Base-by-base conservation (phyloP, 164 flowering plant genomes). In the Pachysandra terminalis region DNA sequence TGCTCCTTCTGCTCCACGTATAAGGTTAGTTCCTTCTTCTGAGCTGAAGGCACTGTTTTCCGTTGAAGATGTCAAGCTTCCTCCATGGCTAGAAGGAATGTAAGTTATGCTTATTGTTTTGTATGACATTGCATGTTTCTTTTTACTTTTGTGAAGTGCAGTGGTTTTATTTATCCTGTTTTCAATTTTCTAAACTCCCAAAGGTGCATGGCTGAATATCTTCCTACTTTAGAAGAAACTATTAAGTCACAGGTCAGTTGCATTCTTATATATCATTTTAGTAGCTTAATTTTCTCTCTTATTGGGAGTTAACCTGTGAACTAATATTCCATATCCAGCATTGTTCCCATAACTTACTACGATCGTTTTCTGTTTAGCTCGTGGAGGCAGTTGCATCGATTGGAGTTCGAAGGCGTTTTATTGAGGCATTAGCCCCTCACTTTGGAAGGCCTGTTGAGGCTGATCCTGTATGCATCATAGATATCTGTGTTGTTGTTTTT, bases 181-280 rank as follows among this genome's bases (percentile, higher is more conserved):
- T 54, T 0, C 60, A 69, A 3, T 9, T 59, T 57, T 66, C 45
- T 71, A 55, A 69, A 48, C 57, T 72, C 56, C 67, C 25, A 54
- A 61, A 95, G 98, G 98, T 95, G 97, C 83, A 80, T 90, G 90
- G 96, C 98, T 24, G 98, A 90, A 82, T 95, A 92, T 81, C 92
- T 95, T 76, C 96, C 94, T 24, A 74, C 74, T 72, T 64, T 95
- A 49, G 98, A 95, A 72, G 91, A 89, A 66, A 69, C 73, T 71
- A 85, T 95, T 48, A 79, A 78, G 74, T 67, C 75, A 45, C 91
- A 90, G 96, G 98, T 95, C 21, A 73, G 82, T 65, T 71, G 21
- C 19, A 24, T 16, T n/a, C 17, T 21, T 57, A 22, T 24, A 26
- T 64, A 16, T 53, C 64, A 21, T 51, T 48, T 25, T 62, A 32